A percentile compares a stretch with the other conserved stretches of the same genome.
Evolutionary conservation across 2,329 filamentous ascomycete genomes (phyloP).

Genomic region (Pseudogymnoascus sp.): DNA sequence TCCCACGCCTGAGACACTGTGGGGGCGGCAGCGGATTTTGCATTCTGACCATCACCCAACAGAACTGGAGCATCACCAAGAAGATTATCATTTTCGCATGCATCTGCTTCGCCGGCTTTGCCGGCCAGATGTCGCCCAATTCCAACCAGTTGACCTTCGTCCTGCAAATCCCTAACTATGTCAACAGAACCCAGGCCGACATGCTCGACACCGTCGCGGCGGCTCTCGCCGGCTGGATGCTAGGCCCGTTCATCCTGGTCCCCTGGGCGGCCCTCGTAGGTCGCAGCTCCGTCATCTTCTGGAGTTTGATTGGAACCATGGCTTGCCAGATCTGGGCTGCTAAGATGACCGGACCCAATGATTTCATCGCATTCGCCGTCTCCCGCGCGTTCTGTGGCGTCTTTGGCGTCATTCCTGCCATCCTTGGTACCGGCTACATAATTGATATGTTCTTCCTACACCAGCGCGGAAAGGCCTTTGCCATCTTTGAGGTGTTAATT

Average conservation of each 20-base stretch:
- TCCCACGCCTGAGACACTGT: not conserved
- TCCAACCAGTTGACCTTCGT: slow-evolving; percentile 30
- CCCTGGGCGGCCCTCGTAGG: slow-evolving; percentile 31
- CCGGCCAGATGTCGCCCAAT: slow-evolving; percentile 29
- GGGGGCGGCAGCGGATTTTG: not conserved
- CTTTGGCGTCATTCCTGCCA: slow-evolving; percentile 32
- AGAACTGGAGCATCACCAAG: slow-evolving; percentile 30
- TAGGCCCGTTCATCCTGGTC: slow-evolving; percentile 32
- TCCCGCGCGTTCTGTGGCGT: slow-evolving; percentile 34
- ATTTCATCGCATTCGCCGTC: slow-evolving; percentile 32
- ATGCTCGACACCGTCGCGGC: slow-evolving; percentile 27
- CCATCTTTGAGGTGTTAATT: slow-evolving; percentile 29
- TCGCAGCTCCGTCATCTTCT: slow-evolving; percentile 33
- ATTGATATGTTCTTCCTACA: slow-evolving; percentile 38
- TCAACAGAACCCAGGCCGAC: slow-evolving; percentile 19
- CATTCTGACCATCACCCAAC: slow-evolving; percentile 9
- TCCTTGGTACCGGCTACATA: slow-evolving; percentile 33
- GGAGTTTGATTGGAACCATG: slow-evolving; percentile 30
- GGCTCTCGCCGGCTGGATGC: slow-evolving; percentile 32
- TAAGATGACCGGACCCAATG: slow-evolving; percentile 27
- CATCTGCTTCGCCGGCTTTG: slow-evolving; percentile 31
- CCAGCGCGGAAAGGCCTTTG: slow-evolving; percentile 34
- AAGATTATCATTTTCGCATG: slow-evolving; percentile 28
- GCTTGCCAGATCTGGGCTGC: slow-evolving; percentile 32
- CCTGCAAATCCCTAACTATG: slow-evolving; percentile 30